These are phyloP conservation scores for Pogostemon cablin DNA, from an alignment of 257 asterid genomes.

Conservation along the genomic window DNA sequence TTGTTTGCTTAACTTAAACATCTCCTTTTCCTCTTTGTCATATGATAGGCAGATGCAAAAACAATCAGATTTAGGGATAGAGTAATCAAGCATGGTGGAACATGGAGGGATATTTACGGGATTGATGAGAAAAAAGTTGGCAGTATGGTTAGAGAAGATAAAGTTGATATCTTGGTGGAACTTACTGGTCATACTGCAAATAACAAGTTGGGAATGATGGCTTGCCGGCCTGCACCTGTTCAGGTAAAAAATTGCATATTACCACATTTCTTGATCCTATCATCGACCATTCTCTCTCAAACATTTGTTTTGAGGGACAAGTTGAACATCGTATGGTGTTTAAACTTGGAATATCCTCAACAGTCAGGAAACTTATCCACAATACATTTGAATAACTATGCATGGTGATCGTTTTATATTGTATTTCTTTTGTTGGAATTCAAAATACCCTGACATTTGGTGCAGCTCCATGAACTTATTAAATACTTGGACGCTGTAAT, in stretches of 20 bases:
- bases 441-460: neutral
- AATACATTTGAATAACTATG: neutral
- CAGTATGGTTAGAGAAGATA: conserved; percentile 88
- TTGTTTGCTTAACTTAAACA: conserved; percentile 10
- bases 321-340: conserved; percentile 1
- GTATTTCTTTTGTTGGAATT: neutral
- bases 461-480: neutral
- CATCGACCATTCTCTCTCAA: neutral
- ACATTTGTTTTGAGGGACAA: conserved; percentile 22
- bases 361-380: conserved; percentile 10
- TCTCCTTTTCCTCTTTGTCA: conserved; percentile 23
- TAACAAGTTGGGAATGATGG: conserved; percentile 98
- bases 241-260: conserved; percentile 56
- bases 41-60: conserved; percentile 93
- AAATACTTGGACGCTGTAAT: conserved; percentile 18
- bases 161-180: conserved; percentile 93
- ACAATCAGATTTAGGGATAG: conserved; percentile 84
- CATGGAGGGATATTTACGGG: conserved; percentile 92
- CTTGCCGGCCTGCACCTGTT: conserved; percentile 98
- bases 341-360: conserved; percentile 25
- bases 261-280: conserved; percentile 8
- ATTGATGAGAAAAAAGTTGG: conserved; percentile 95
- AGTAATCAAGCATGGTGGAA: conserved; percentile 85
- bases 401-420: neutral
- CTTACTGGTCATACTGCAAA: conserved; percentile 99